These are phyloP conservation scores for Teratosphaeria epicoccoides DNA, from an alignment of 2,329 filamentous ascomycete genomes.

Conservation along the genomic window DNA sequence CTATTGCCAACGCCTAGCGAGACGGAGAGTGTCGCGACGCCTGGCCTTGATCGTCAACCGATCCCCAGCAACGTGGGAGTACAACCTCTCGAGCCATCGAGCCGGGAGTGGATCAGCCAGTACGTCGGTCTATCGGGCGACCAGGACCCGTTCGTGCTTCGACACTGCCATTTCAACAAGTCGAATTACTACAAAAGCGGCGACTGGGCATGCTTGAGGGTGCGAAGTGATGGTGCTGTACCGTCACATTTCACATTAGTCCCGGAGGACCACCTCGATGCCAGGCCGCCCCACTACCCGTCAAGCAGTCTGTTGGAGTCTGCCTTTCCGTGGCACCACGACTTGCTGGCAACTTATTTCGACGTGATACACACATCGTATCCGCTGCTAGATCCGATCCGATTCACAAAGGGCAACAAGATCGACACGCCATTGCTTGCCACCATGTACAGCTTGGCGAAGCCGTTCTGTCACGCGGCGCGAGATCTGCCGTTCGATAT, in stretches of 20 bases:
- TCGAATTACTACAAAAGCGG: slow-evolving; percentile 13
- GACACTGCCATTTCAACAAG: slow-evolving; percentile 13
- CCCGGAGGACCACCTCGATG: slow-evolving; percentile 9
- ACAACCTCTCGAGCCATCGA: not conserved
- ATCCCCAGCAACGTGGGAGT: not conserved
- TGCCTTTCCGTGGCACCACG: slow-evolving; percentile 14
- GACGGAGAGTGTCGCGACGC: not conserved
- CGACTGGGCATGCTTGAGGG: slow-evolving; percentile 12
- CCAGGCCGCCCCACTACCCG: slow-evolving; percentile 12
- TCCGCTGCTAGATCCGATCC: slow-evolving; percentile 12
- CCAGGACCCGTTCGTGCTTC: slow-evolving; percentile 13
- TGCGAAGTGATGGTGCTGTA: slow-evolving; percentile 5
- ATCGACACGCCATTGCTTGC: slow-evolving; percentile 13
- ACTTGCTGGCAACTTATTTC: slow-evolving; percentile 14
- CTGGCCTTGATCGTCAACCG: not conserved
- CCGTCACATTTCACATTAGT: slow-evolving; percentile 8
- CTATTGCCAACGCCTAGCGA: slow-evolving; percentile 1
- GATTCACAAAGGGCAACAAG: slow-evolving; percentile 14
- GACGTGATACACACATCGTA: slow-evolving; percentile 15
- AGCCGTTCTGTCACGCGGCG: slow-evolving; percentile 11
- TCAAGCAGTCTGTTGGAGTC: slow-evolving; percentile 10
- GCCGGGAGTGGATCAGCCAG: slow-evolving; percentile 13
- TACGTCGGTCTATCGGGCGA: slow-evolving; percentile 13
- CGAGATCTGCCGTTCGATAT: slow-evolving; percentile 4
- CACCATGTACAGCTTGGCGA: slow-evolving; percentile 13